Percentiles rank a stretch among this genome's conserved stretches.
phyloP scores from a whole-genome alignment of 352 stramenopile genomes.

The Globisporangium splendens region DNA sequence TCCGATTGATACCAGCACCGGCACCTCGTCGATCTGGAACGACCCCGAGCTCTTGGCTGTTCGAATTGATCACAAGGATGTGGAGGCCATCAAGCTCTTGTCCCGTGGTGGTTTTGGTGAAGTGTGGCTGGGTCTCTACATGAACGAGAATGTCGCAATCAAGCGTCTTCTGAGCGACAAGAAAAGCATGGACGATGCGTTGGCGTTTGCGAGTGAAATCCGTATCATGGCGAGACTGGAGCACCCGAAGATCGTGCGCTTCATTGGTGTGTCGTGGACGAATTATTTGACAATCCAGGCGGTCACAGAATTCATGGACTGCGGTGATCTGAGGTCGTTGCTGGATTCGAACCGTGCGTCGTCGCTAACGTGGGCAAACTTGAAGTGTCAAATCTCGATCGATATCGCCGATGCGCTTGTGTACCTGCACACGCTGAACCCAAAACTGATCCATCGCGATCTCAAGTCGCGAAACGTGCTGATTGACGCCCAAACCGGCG shows the following conservation, averaged over 20 bases:
- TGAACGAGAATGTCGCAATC: conserved; percentile 65
- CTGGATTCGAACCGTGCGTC: conserved; percentile 34
- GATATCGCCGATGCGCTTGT: conserved; percentile 63
- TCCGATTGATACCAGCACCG: conserved; percentile 27
- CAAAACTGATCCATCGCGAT: conserved; percentile 64
- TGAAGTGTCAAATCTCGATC: conserved; percentile 66
- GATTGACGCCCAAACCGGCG: conserved; percentile 47
- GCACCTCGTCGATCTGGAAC: conserved; percentile 60
- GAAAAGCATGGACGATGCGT: conserved; percentile 46
- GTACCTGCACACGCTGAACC: conserved; percentile 65
- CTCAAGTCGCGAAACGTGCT: conserved; percentile 70
- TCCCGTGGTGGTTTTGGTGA: conserved; percentile 65
- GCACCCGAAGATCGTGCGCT: conserved; percentile 62
- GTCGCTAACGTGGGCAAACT: conserved; percentile 49
- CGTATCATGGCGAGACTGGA: conserved; percentile 54
- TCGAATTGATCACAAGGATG: conserved; percentile 50
- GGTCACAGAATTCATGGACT: conserved; percentile 71
- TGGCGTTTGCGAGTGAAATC: conserved; percentile 61
- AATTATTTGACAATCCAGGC: conserved; percentile 56
- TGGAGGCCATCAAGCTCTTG: conserved; percentile 54
- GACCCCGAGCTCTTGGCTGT: conserved; percentile 58
- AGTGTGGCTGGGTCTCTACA: conserved; percentile 63
- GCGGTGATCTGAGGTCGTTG: conserved; percentile 50
- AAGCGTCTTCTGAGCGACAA: conserved; percentile 56
- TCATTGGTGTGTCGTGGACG: conserved; percentile 70